Base-by-base conservation (phyloP, 31 red algal genomes). In the Endocladia muricata region DNA sequence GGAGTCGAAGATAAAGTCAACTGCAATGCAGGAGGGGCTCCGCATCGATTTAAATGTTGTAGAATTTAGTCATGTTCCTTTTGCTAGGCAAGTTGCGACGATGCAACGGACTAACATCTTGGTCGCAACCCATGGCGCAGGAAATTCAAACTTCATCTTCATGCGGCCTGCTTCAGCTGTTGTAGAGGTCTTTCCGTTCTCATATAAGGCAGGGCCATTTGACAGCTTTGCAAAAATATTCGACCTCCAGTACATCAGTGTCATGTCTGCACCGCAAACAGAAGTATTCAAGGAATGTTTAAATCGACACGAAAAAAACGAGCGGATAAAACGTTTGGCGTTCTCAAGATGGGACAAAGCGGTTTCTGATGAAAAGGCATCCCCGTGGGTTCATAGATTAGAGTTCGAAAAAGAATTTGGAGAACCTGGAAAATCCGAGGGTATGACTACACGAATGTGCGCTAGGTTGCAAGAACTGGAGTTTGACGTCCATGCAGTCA, bases 121-220 rank as follows among this genome's bases (percentile, higher is more conserved):
- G 0, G 79, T 94, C 35, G 72, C 77, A 3, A 79, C 78, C 15
- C 91, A 94, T 54, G 91, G 91, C 7, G 91, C 91, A 22, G 91
- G 83, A 11, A 84, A 86, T 37, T 67, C 91, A 29, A 94, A 94
- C 65, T 43, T 81, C 48, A 83, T 94, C 6, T 94, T 85, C 70
- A 41, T 94, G 91, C 67, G 63, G 71, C 84, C 78, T 8, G 41
- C 37, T 3, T 59, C 74, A 37, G 63, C 83, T 2, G 83, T 88
- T 33, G 82, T 94, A 55, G 91, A 94, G 78, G 63, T 94, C 13
- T 94, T 89, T 43, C 85, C 85, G 34, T 94, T 94, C 57, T 59
- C 77, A 34, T 94, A 89, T 73, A 80, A 73, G 55, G 84, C 85
- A 11, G 84, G 82, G 31, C 91, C 84, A 13, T 94, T 89, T 35